A percentile compares a stretch with the other conserved stretches of the same genome.
Evolutionary conservation across 2,329 filamentous ascomycete genomes (phyloP).

Genomic region (Cladosporium sp.): DNA sequence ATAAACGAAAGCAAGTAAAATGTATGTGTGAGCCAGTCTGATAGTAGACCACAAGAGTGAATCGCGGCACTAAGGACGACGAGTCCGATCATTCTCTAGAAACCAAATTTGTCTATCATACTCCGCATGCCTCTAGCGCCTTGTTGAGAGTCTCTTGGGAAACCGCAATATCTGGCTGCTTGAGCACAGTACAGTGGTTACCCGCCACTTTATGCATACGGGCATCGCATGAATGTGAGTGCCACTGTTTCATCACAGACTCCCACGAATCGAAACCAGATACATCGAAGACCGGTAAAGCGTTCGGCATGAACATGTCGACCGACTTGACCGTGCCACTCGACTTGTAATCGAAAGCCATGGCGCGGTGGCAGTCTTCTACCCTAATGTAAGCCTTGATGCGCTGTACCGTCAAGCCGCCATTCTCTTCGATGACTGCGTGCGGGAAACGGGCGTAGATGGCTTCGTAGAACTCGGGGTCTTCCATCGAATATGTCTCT

Average conservation of each 20-base stretch:
- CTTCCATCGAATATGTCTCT: slow-evolving; percentile 22
- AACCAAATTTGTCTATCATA: not conserved
- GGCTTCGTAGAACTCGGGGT: slow-evolving; percentile 25
- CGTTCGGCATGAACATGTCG: slow-evolving; percentile 26
- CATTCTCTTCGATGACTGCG: slow-evolving; percentile 26
- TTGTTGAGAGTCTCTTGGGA: not conserved
- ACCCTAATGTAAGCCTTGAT: slow-evolving; percentile 25
- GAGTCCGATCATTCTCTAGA: not conserved
- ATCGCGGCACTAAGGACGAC: not conserved
- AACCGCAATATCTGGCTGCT: not conserved
- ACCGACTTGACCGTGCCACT: slow-evolving; percentile 20
- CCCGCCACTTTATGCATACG: slow-evolving; percentile 24
- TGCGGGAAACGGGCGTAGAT: slow-evolving; percentile 26
- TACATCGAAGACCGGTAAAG: slow-evolving; percentile 26
- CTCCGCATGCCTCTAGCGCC: not conserved
- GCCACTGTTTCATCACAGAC: slow-evolving; percentile 25
- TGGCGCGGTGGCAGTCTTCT: slow-evolving; percentile 25
- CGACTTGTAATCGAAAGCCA: slow-evolving; percentile 24
- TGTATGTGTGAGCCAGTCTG: not conserved
- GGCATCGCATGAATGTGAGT: slow-evolving; percentile 20
- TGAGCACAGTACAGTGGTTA: slow-evolving; percentile 21
- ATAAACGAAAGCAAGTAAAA: too few species aligned
- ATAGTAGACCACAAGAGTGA: too few species aligned
- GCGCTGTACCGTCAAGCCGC: slow-evolving; percentile 25
- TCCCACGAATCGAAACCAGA: slow-evolving; percentile 22